Conservation (phyloP, 495 filamentous ascomycete genomes). For the Parathielavia hyrcaniae region DNA sequence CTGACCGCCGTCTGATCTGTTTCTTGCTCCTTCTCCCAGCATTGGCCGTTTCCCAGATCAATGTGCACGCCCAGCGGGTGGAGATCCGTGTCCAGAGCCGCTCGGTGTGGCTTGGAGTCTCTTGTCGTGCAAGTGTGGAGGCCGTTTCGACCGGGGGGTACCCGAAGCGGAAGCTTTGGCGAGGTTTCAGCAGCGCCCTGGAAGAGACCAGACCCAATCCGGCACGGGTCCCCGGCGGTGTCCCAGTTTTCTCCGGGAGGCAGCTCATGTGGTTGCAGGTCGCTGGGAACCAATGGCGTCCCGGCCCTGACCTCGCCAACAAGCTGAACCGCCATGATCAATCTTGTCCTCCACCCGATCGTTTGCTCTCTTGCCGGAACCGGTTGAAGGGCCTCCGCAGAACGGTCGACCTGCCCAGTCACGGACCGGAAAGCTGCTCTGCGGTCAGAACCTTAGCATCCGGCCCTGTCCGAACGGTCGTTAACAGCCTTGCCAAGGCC, state of each 20-base stretch:
- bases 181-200: conserved; percentile 35
- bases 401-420: not conserved
- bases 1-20: too few species aligned
- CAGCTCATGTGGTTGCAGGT: conserved; percentile 20
- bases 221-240: conserved; percentile 12
- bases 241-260: conserved; percentile 21
- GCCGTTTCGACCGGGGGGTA: conserved; percentile 13
- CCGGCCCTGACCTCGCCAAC: conserved; percentile 3
- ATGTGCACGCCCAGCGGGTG: conserved; percentile 6
- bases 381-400: conserved; percentile 5
- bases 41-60: conserved; percentile 4
- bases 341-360: not conserved
- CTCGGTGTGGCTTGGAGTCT: conserved; percentile 25
- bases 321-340: conserved; percentile 21
- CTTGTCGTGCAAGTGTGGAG: not conserved
- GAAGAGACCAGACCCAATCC: conserved; percentile 9
- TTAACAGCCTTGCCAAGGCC: conserved; percentile 12
- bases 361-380: not conserved
- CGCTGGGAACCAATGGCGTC: conserved; percentile 22
- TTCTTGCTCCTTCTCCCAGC: conserved; percentile 1
- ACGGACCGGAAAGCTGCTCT: not conserved
- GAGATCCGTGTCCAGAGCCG: conserved; percentile 13
- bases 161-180: conserved; percentile 26
- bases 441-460: not conserved
- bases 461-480: conserved; percentile 4